These are phyloP conservation scores for Trametes coccinea DNA, from an alignment of 768 basidiomycete genomes.

Conservation along the genomic window DNA sequence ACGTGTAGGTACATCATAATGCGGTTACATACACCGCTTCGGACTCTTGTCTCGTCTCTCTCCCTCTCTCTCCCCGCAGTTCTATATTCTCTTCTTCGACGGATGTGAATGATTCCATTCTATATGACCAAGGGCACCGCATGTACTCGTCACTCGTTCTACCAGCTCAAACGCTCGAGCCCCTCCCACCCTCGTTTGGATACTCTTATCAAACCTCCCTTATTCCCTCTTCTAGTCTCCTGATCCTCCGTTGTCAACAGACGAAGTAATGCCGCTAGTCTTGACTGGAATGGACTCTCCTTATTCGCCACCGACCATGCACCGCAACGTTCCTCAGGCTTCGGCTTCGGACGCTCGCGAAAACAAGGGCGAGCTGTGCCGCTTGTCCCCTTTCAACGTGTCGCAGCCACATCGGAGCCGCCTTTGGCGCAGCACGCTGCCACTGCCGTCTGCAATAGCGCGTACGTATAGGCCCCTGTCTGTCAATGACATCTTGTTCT, in stretches of 20 bases:
- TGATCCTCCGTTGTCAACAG: not conserved
- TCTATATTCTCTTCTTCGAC: slow-evolving; percentile 1
- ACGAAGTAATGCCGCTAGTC: slow-evolving; percentile 14
- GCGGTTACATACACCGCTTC: not conserved
- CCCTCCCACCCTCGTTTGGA: slow-evolving; percentile 24
- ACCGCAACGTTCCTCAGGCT: not conserved
- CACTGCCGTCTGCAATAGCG: not conserved
- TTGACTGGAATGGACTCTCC: slow-evolving; percentile 11
- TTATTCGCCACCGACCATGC: slow-evolving; percentile 4
- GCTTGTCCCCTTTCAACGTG: too few relatives aligned
- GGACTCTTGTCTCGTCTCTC: not conserved
- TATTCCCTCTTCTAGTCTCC: slow-evolving; percentile 5
- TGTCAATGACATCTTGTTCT: slow-evolving; percentile 5
- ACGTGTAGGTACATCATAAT: slow-evolving; percentile 28
- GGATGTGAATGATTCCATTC: slow-evolving; percentile 17
- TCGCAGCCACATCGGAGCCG: not conserved
- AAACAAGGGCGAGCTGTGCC: too few relatives aligned
- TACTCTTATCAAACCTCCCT: slow-evolving; percentile 15
- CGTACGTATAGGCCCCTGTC: slow-evolving; percentile 5
- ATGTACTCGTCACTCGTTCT: slow-evolving; percentile 21
- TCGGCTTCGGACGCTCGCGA: not conserved
- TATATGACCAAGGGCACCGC: slow-evolving; percentile 19
- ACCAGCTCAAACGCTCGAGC: slow-evolving; percentile 1
- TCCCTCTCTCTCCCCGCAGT: not conserved
- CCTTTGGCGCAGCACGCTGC: not conserved